A percentile compares a stretch with the other conserved stretches of the same genome.
Conservation (phyloP, 2,329 filamentous ascomycete species). For the Exophiala aquamarina region DNA sequence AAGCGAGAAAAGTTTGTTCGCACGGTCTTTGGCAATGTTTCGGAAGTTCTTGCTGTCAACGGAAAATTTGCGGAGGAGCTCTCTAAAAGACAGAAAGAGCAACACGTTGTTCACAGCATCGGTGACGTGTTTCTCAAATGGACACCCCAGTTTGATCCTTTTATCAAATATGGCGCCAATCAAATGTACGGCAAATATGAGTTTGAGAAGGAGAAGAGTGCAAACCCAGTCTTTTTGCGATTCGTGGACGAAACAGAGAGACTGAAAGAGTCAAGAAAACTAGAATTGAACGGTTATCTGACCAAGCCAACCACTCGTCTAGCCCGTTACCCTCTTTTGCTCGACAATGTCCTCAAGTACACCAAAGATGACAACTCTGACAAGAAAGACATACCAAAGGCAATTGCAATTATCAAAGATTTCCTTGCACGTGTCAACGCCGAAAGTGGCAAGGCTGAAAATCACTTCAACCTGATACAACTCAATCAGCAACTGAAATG, state of each 20-base stretch:
- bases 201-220: slow-evolving; percentile 91
- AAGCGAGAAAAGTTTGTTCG: slow-evolving; percentile 87
- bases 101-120: slow-evolving; percentile 81
- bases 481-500: slow-evolving; percentile 92
- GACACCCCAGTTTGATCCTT: slow-evolving; percentile 89
- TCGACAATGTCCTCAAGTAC: slow-evolving; percentile 90
- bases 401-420: slow-evolving; percentile 81
- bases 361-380: slow-evolving; percentile 87
- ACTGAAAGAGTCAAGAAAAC: slow-evolving; percentile 91
- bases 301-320: slow-evolving; percentile 96
- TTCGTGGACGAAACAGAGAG: slow-evolving; percentile 97
- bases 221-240: slow-evolving; percentile 79
- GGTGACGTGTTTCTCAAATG: slow-evolving; percentile 94
- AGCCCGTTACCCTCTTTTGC: slow-evolving; percentile 85
- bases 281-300: slow-evolving; percentile 95
- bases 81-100: slow-evolving; percentile 86
- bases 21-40: slow-evolving; percentile 92
- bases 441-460: slow-evolving; percentile 95
- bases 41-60: slow-evolving; percentile 92
- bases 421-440: slow-evolving; percentile 86
- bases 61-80: slow-evolving; percentile 83
- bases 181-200: slow-evolving; percentile 97
- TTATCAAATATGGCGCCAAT: slow-evolving; percentile 93
- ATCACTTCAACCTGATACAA: slow-evolving; percentile 91
- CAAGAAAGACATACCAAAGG: slow-evolving; percentile 87